Evolutionary conservation across 2,329 filamentous ascomycete genomes (phyloP).

Genomic region (Trichoderma simmonsii): DNA sequence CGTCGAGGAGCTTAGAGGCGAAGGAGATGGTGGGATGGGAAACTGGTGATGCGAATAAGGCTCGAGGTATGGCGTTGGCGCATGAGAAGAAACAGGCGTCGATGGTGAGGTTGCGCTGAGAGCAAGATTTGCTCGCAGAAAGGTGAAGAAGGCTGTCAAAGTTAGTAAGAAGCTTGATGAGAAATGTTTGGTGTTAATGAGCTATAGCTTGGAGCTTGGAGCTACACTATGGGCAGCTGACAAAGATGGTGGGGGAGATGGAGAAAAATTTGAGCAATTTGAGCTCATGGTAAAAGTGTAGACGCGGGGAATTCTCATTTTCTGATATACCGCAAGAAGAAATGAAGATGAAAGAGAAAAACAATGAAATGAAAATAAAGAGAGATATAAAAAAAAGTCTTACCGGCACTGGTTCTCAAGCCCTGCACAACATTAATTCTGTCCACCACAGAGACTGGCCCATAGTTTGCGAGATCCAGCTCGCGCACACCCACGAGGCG

Average conservation of each 20-base stretch:
- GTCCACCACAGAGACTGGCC: constrained; percentile 49
- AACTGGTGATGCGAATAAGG: constrained; percentile 41
- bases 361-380: background rate
- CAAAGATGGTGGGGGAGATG: background rate
- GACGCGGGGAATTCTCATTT: background rate
- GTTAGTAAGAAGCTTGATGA: background rate
- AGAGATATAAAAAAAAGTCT: constrained; percentile 32
- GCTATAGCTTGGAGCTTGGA: background rate
- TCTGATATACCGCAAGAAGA: background rate
- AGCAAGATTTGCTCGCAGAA: constrained; percentile 75
- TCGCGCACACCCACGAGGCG: constrained; percentile 38
- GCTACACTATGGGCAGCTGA: background rate
- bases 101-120: constrained; percentile 49
- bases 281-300: background rate
- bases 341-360: background rate
- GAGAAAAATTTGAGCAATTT: background rate
- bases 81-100: constrained; percentile 59
- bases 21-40: constrained; percentile 47
- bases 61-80: constrained; percentile 62
- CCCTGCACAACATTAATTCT: constrained; percentile 56
- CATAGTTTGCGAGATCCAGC: constrained; percentile 49
- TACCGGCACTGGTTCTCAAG: constrained; percentile 59
- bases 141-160: constrained; percentile 76
- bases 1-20: constrained; percentile 48
- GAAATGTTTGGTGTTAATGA: background rate